Conservation (phyloP, 148 eudicot species). For the Diospyros kaki region DNA sequence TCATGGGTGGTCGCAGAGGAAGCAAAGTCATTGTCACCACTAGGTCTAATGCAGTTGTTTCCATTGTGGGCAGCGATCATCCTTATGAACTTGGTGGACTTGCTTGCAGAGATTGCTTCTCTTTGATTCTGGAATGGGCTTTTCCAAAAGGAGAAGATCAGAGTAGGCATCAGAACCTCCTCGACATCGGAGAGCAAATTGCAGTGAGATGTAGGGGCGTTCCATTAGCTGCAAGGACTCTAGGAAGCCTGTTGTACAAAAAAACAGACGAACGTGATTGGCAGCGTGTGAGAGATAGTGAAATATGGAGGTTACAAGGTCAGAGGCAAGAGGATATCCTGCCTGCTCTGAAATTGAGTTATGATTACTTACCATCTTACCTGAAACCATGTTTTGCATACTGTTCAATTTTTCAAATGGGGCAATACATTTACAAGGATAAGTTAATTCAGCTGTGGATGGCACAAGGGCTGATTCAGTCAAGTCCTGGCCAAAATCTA, state of each 20-base stretch:
- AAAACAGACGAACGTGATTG: background rate
- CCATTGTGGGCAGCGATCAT: background rate
- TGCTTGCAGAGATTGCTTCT: constrained; percentile 6
- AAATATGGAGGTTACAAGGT: background rate
- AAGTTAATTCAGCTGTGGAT: constrained; percentile 6
- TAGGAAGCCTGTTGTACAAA: background rate
- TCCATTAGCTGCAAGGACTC: constrained; percentile 3
- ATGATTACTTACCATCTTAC: background rate
- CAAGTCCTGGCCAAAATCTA: background rate
- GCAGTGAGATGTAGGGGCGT: constrained; percentile 6
- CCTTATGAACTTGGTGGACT: background rate
- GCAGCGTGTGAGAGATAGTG: background rate
- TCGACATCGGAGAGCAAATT: constrained; percentile 1
- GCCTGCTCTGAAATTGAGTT: constrained; percentile 2
- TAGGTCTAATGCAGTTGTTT: background rate
- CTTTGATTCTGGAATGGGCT: background rate
- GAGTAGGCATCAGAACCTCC: background rate
- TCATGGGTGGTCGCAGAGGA: background rate
- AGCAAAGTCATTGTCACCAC: background rate
- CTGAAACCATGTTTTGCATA: constrained; percentile 7
- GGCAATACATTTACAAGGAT: background rate
- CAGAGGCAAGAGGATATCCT: background rate
- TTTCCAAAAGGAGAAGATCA: background rate
- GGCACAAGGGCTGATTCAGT: constrained; percentile 2
- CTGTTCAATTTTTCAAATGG: constrained; percentile 4